A percentile compares a stretch with the other conserved stretches of the same genome.
Conservation (phyloP, 225 moss, liverwort and hornwort species). For the Lunularia cruciata region DNA sequence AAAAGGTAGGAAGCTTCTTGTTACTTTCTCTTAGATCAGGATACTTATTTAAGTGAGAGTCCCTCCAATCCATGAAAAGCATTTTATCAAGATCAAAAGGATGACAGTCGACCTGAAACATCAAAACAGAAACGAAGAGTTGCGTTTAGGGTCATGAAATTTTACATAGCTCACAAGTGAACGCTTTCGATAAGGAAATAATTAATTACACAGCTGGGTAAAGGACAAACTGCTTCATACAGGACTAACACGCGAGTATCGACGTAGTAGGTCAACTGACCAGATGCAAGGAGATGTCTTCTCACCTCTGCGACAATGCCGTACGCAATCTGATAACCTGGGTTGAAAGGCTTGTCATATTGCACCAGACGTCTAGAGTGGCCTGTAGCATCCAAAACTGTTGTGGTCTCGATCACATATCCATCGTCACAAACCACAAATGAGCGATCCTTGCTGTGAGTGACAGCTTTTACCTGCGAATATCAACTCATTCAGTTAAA, state of each 20-base stretch:
- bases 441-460: constrained; percentile 82
- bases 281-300: background rate
- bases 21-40: constrained; percentile 58
- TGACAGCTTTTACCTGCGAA: constrained; percentile 78
- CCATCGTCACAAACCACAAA: constrained; percentile 88
- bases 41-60: constrained; percentile 71
- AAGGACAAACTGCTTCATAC: too few relatives aligned
- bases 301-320: constrained; percentile 92
- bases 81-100: constrained; percentile 95
- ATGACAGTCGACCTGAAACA: constrained; percentile 83
- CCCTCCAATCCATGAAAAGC: constrained; percentile 99
- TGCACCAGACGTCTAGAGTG: constrained; percentile 93
- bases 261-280: too few relatives aligned
- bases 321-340: constrained; percentile 96
- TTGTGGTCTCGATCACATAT: constrained; percentile 75
- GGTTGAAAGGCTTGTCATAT: constrained; percentile 97
- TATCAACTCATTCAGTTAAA: too few relatives aligned
- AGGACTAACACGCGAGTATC: too few relatives aligned
- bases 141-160: too few relatives aligned
- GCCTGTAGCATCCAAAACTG: constrained; percentile 95
- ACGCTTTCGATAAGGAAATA: too few relatives aligned
- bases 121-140: background rate
- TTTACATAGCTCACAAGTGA: too few relatives aligned
- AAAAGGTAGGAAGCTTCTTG: constrained; percentile 84
- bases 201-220: too few relatives aligned